A percentile compares a stretch with the other conserved stretches of the same genome.
Conservation (phyloP, 1,284 basidiomycete species). For the Polyporus tsugae region DNA sequence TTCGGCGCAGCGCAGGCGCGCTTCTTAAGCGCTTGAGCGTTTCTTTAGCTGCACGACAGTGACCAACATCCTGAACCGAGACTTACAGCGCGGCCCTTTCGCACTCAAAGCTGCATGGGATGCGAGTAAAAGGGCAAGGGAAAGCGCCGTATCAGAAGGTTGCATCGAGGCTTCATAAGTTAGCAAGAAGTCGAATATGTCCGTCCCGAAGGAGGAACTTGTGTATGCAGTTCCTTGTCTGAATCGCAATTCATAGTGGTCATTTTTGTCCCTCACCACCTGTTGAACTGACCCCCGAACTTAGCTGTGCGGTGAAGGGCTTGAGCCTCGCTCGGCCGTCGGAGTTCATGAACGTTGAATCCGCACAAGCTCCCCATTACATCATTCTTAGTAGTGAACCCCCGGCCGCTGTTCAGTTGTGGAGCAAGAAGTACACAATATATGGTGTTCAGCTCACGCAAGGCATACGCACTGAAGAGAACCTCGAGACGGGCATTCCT, state of each 20-base stretch:
- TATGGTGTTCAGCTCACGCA: not conserved
- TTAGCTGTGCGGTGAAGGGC: not conserved
- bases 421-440: not conserved
- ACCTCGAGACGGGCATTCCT: not conserved
- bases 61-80: not conserved
- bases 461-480: not conserved
- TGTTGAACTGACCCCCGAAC: not conserved
- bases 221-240: too few relatives aligned
- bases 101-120: too few relatives aligned
- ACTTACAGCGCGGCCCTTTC: not conserved
- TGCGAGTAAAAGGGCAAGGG: too few relatives aligned
- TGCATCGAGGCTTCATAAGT: too few relatives aligned
- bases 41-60: not conserved
- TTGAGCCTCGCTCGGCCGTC: not conserved
- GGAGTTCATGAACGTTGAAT: not conserved
- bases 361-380: not conserved
- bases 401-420: not conserved
- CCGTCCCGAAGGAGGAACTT: too few relatives aligned
- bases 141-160: too few relatives aligned
- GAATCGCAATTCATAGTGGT: not conserved
- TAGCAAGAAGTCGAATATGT: too few relatives aligned
- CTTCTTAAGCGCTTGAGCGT: not conserved
- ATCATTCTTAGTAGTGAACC: not conserved
- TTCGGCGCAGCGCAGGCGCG: constrained; percentile 3
- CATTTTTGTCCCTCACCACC: not conserved